These are phyloP conservation scores for Rhodotorula sp. DNA, from an alignment of 1,284 basidiomycete species.

Conservation along the genomic window DNA sequence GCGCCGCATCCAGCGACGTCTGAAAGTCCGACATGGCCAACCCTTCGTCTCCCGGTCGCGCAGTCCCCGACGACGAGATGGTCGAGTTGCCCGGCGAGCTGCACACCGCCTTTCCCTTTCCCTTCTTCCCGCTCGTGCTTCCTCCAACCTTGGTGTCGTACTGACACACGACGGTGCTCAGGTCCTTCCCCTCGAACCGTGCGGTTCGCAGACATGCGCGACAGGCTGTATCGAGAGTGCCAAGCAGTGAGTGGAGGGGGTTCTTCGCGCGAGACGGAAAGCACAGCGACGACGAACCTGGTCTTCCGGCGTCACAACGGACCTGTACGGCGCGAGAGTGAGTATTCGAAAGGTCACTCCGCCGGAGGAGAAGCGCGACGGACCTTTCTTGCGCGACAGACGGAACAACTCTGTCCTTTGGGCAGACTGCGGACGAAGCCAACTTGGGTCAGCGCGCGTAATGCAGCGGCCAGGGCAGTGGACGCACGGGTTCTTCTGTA, in stretches of 20 bases:
- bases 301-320: slow-evolving; percentile 10
- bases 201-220: slow-evolving; percentile 17
- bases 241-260: not conserved
- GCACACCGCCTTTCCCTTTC: not conserved
- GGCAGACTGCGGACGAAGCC: not conserved
- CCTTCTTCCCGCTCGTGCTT: not conserved
- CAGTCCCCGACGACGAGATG: too few relatives aligned
- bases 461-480: not conserved
- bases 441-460: not conserved
- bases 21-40: too few relatives aligned
- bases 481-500: slow-evolving; percentile 17
- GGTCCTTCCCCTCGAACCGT: slow-evolving; percentile 20
- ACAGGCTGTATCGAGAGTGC: slow-evolving; percentile 5
- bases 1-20: too few relatives aligned
- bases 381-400: slow-evolving; percentile 13
- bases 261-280: not conserved
- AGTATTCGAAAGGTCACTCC: not conserved
- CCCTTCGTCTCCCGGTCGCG: too few relatives aligned
- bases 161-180: not conserved
- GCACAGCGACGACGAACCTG: slow-evolving; percentile 4
- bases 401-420: slow-evolving; percentile 15
- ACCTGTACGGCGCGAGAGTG: not conserved
- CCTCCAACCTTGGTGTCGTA: not conserved
- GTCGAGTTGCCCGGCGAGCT: too few relatives aligned
- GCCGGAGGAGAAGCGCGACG: not conserved